A percentile compares a stretch with the other conserved stretches of the same genome.
Evolutionary conservation across 805 yeast species (phyloP).

Genomic region (Starmerella riodocensis): DNA sequence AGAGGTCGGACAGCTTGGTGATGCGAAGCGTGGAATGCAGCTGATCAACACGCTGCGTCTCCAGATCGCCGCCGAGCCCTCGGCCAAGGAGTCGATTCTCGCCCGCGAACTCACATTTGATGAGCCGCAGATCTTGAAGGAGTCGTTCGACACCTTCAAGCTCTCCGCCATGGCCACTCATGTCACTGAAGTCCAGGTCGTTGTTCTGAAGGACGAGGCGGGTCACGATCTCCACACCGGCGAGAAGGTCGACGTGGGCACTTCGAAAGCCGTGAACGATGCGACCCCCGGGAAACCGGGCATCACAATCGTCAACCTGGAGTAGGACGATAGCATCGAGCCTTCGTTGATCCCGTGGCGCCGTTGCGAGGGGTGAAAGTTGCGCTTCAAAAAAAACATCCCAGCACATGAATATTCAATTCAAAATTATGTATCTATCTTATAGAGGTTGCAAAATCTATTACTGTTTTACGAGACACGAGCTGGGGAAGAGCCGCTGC

Average conservation of each 20-base stretch:
- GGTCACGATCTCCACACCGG: conserved; percentile 62
- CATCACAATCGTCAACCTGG: conserved; percentile 53
- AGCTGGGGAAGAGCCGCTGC: too few relatives aligned
- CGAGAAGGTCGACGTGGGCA: conserved; percentile 51
- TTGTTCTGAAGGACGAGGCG: conserved; percentile 52
- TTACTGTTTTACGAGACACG: not conserved
- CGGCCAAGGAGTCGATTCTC: conserved; percentile 61
- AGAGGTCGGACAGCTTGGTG: conserved; percentile 35
- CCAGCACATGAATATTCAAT: not conserved
- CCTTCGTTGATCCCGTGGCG: too few relatives aligned
- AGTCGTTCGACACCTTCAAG: conserved; percentile 42
- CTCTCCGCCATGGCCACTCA: conserved; percentile 50
- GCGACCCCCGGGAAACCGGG: conserved; percentile 95
- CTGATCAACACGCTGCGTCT: conserved; percentile 77
- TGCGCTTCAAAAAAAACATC: too few relatives aligned
- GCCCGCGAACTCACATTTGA: conserved; percentile 76
- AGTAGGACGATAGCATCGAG: conserved; percentile 4
- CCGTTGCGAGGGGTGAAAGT: too few relatives aligned
- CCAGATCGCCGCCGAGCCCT: conserved; percentile 40
- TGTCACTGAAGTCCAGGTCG: conserved; percentile 44
- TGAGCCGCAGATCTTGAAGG: conserved; percentile 53
- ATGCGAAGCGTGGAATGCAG: conserved; percentile 97
- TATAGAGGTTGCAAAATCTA: not conserved
- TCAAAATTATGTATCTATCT: not conserved
- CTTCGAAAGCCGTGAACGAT: conserved; percentile 58